Evolutionary conservation across 2,329 filamentous ascomycete species (phyloP).

Genomic region (Exophiala lecanii-corni): DNA sequence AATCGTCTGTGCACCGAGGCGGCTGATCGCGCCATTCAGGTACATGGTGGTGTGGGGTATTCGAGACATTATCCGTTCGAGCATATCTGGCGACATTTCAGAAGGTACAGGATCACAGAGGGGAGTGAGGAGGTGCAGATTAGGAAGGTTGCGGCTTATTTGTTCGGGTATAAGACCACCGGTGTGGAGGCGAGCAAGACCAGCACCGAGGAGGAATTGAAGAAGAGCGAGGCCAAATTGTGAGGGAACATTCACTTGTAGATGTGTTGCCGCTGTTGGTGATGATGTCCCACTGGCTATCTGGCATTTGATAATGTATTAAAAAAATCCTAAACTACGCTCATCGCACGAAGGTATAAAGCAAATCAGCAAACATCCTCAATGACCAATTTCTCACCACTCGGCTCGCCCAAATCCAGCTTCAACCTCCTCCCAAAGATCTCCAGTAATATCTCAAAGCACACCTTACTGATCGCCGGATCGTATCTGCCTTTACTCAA

Average conservation of each 20-base stretch:
- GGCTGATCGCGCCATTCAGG: conserved; percentile 59
- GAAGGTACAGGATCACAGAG: conserved; percentile 60
- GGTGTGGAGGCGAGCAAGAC: conserved; percentile 42
- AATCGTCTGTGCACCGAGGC: conserved; percentile 58
- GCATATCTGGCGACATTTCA: conserved; percentile 62
- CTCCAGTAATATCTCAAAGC: conserved; percentile 86
- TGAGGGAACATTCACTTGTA: no score
- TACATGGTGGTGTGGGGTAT: conserved; percentile 58
- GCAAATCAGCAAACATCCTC: conserved; percentile 65
- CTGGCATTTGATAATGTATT: no score
- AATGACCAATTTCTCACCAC: conserved; percentile 56
- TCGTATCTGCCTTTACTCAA: conserved; percentile 91
- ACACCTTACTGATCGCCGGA: conserved; percentile 77
- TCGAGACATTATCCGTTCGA: conserved; percentile 57
- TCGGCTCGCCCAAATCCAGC: conserved; percentile 68
- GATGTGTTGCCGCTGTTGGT: no score
- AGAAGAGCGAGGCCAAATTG: conserved; percentile 17
- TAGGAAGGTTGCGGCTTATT: conserved; percentile 57
- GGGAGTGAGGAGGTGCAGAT: conserved; percentile 64
- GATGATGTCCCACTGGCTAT: no score
- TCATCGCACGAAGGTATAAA: no score
- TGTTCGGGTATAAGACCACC: conserved; percentile 46
- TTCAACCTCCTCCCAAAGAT: conserved; percentile 74
- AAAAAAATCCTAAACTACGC: no score
- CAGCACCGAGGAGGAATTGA: conserved; percentile 2